Evolutionary conservation across 2,329 filamentous ascomycete genomes (phyloP).

Genomic region (Aspergillus awamori): DNA sequence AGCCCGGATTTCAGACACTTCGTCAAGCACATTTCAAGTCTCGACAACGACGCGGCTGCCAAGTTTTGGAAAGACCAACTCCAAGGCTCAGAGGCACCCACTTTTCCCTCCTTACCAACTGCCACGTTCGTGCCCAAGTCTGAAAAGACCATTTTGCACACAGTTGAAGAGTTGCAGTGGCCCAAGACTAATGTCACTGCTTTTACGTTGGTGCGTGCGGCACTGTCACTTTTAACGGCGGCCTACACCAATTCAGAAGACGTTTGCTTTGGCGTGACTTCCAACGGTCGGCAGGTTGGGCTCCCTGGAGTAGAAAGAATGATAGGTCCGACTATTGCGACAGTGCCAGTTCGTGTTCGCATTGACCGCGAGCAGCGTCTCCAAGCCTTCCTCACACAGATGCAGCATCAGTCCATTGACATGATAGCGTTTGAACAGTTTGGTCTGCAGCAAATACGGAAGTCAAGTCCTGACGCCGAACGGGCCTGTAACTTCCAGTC

Average conservation of each 20-base stretch:
- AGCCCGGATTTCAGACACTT: background rate
- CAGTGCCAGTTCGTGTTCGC: constrained; percentile 1
- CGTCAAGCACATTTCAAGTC: background rate
- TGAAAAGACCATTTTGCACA: background rate
- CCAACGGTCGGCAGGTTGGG: background rate
- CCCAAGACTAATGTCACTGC: background rate
- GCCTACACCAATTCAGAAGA: background rate
- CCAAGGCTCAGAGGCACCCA: background rate
- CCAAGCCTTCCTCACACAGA: background rate
- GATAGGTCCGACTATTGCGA: constrained; percentile 8
- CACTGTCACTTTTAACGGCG: background rate
- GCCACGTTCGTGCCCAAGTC: background rate
- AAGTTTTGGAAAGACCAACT: background rate
- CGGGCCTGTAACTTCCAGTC: constrained; percentile 8
- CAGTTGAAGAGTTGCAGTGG: background rate
- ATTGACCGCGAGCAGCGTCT: background rate
- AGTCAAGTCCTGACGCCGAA: constrained; percentile 1
- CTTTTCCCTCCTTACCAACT: background rate
- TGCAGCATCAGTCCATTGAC: constrained; percentile 1
- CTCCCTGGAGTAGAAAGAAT: background rate
- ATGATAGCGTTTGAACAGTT: constrained; percentile 8
- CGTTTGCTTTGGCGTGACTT: constrained; percentile 6
- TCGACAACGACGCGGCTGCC: background rate
- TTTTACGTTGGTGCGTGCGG: background rate
- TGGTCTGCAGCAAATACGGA: constrained; percentile 6